These are phyloP conservation scores for Debaryomyces coudertii DNA, from an alignment of 1,139 yeast species.

Conservation along the genomic window DNA sequence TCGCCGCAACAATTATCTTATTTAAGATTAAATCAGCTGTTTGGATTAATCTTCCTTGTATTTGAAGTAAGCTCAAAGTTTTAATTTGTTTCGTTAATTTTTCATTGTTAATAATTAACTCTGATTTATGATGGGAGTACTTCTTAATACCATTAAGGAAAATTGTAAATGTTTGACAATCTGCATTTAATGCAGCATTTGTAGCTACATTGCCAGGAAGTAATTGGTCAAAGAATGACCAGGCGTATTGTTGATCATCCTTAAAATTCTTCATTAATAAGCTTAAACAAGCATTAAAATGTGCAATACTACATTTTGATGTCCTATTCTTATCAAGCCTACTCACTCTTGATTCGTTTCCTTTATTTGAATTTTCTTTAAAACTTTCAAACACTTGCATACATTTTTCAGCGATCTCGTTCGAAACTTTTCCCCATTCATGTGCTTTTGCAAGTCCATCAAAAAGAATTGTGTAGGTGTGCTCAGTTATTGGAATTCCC, in stretches of 20 bases:
- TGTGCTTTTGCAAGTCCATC: conserved; percentile 54
- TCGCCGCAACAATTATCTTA: conserved; percentile 32
- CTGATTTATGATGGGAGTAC: conserved; percentile 24
- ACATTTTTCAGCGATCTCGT: conserved; percentile 25
- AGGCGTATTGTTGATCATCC: conserved; percentile 38
- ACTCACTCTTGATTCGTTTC: conserved; percentile 2
- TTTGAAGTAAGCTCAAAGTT: conserved; percentile 26
- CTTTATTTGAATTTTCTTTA: not conserved
- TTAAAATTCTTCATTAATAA: conserved; percentile 37
- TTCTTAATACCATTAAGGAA: conserved; percentile 41
- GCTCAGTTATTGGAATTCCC: conserved; percentile 56
- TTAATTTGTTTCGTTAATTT: conserved; percentile 24
- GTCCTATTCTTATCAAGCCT: not conserved
- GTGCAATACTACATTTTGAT: conserved; percentile 28
- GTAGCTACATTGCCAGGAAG: conserved; percentile 20
- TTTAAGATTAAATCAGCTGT: conserved; percentile 33
- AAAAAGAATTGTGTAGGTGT: conserved; percentile 58
- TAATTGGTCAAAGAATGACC: conserved; percentile 43
- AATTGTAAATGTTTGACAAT: conserved; percentile 44
- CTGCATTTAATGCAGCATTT: conserved; percentile 28
- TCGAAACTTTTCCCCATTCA: conserved; percentile 38
- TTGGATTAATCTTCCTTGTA: conserved; percentile 32
- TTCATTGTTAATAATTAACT: conserved; percentile 19
- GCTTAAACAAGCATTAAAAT: conserved; percentile 44
- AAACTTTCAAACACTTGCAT: conserved; percentile 28